Base-by-base conservation (phyloP, 225 moss, liverwort and hornwort genomes). In the Pseudisothecium myosuroides region DNA sequence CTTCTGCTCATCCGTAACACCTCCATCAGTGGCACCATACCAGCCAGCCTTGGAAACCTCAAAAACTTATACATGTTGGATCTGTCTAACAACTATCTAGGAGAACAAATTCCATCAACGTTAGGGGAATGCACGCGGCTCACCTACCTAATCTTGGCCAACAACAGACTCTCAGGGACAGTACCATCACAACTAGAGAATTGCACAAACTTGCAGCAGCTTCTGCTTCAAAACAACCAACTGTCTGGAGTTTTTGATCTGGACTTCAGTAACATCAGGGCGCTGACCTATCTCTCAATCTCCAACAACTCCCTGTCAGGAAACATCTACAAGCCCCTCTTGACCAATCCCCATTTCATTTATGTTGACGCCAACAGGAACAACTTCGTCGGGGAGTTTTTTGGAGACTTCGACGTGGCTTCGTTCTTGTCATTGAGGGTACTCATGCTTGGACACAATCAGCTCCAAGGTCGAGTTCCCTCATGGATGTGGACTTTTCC, bases 401-500 rank as follows among this genome's bases (percentile, higher is more conserved):
- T 88, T 1, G 88, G 85, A 62, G 68, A 88, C 73, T 71, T 79
- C 59, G 60, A 88, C 54, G 88, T 66, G 80, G 28, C 62, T 47
- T 59, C 88, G 37, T 85, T 88, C 72, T 36, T 14, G 41, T 85
- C 64, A 5, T 67, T 91, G 85, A 43, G 88, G 18, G 91, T 91
- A 5, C 91, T 91, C 69, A 77, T 83, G 89, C 85, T 91, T 12
- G 89, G 45, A 52, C 83, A 83, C 71, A 91, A 91, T 56, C 23
- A 86, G 59, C 75, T 91, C 29, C 89, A 83, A 18, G 89, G 91
- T 68, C 61, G 58, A 32, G 89, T 91, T 37, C 91, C 91, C 43
- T 27, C 60, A 0, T 91, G 91, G 91, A 89, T 91, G 76, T 91
- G 86, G 89, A 68, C 83, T 19, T 89, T 91, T 55, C 88, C 91